Evolutionary conservation across 352 stramenopile genomes (phyloP).

Genomic region (Pythium volutum): DNA sequence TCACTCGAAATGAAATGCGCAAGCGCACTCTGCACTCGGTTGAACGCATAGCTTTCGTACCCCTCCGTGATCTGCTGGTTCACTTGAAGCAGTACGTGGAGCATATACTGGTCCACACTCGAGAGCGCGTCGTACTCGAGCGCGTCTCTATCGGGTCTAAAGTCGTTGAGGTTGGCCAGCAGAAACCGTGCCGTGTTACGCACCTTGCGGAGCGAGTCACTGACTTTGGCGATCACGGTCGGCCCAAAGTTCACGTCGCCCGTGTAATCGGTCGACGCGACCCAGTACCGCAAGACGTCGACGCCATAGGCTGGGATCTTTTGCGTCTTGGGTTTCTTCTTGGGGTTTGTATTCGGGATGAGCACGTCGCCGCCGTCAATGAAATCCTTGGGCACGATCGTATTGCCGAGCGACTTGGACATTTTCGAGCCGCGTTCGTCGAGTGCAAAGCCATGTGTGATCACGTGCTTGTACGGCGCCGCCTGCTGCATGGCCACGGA

Average conservation of each 20-base stretch:
- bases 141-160: conserved; percentile 76
- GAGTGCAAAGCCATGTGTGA: conserved; percentile 99
- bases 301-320: conserved; percentile 91
- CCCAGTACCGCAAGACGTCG: conserved; percentile 98
- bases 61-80: conserved; percentile 83
- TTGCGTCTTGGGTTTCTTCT: conserved; percentile 45
- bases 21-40: conserved; percentile 89
- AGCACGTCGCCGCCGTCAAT: conserved; percentile 89
- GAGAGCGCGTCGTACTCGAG: conserved; percentile 88
- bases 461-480: conserved; percentile 94
- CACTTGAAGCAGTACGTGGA: conserved; percentile 87
- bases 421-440: conserved; percentile 99
- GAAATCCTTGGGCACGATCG: conserved; percentile 92
- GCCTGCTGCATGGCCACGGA: conserved; percentile 76
- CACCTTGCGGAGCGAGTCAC: conserved; percentile 80
- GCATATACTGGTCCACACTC: conserved; percentile 95
- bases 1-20: conserved; percentile 93
- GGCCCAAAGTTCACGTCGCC: conserved; percentile 93
- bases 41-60: conserved; percentile 89
- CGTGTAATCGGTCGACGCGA: conserved; percentile 96
- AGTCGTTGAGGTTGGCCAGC: conserved; percentile 95
- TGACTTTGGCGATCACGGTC: conserved; percentile 89
- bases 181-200: conserved; percentile 98
- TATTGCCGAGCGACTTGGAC: conserved; percentile 98
- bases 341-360: conserved; percentile 70